Base-by-base conservation (phyloP, 1,139 yeast species). In the Suhomyces atakaporum region DNA sequence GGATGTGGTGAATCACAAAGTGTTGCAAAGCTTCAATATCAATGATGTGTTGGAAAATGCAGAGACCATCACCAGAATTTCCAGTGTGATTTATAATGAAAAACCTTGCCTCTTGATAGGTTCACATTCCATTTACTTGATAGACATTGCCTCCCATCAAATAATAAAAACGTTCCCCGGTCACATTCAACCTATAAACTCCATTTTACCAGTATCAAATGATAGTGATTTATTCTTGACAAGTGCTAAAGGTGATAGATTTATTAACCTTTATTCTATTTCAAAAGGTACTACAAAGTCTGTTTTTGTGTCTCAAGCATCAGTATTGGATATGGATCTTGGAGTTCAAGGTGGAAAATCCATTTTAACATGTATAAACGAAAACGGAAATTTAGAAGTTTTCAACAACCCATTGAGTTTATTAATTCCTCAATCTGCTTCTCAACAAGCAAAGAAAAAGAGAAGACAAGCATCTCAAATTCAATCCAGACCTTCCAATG, bases 181-280 rank as follows among this genome's bases (percentile, higher is more conserved):
- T 13, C 94, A 86, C 54, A 75, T 85, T 22, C 76, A 85, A 23
- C 81, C 86, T 3, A 71, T 85, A 26, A 72, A 66, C 44, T 56
- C 78, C 9, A 63, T 79, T 14, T 39, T 68, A 21, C 60, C 74
- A 5, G 55, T 75, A 11, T 48, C 58, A 2, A 33, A 31, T 5
- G 58, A 66, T 33, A 54, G 63, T 5, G 79, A 72, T 33, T 60
- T 66, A 27, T 75, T 85, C 46, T 55, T 85, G 36, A 79, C 92
- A 1, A 78, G 84, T 40, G 94, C 96, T 1, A 66, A 65, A 24
- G 81, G 79, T 43, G 97, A 89, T 57, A 73, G 96, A 49, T 87
- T 86, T 55, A 70, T 88, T 49, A 88, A 86, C 56, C 65, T 85
- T 38, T 80, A 83, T 52, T 79, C 83, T 12, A 46, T 79, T 7